Conservation (phyloP, 179 eudicot genomes). For the Camellia oleifera region DNA sequence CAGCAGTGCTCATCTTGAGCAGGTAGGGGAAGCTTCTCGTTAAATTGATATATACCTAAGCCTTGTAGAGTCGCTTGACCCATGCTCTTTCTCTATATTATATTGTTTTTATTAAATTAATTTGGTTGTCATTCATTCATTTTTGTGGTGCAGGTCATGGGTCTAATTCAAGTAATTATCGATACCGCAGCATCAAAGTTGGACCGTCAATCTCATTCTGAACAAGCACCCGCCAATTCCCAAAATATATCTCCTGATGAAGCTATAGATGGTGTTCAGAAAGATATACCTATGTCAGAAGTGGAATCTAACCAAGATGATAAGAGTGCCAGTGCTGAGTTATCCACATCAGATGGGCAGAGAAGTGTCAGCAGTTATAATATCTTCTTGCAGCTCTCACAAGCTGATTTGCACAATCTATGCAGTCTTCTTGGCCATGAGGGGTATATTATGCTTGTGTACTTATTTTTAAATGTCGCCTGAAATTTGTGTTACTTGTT, state of each 20-base stretch:
- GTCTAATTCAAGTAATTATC: constrained; percentile 81
- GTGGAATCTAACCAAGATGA: constrained; percentile 43
- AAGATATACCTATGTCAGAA: constrained; percentile 34
- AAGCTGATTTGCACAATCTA: constrained; percentile 77
- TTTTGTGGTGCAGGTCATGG: constrained; percentile 70
- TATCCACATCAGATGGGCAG: constrained; percentile 49
- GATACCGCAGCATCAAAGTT: constrained; percentile 71
- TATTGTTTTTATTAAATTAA: too few species aligned
- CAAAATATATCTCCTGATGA: constrained; percentile 34
- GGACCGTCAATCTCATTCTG: constrained; percentile 45
- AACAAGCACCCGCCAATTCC: constrained; percentile 38
- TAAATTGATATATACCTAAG: not conserved
- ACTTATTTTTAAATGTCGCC: too few species aligned
- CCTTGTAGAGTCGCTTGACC: too few species aligned
- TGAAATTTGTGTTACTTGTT: not conserved
- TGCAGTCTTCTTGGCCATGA: constrained; percentile 94
- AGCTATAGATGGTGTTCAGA: constrained; percentile 34
- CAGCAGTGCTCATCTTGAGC: constrained; percentile 91
- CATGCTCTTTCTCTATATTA: too few species aligned
- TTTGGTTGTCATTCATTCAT: not conserved
- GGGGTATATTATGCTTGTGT: constrained; percentile 52
- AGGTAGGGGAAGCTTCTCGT: constrained; percentile 38
- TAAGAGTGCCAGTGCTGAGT: constrained; percentile 35
- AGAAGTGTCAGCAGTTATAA: constrained; percentile 34
- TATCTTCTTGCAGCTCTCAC: constrained; percentile 72